Conservation (phyloP, 768 basidiomycete genomes). For the Kwoniella bestiolae region DNA sequence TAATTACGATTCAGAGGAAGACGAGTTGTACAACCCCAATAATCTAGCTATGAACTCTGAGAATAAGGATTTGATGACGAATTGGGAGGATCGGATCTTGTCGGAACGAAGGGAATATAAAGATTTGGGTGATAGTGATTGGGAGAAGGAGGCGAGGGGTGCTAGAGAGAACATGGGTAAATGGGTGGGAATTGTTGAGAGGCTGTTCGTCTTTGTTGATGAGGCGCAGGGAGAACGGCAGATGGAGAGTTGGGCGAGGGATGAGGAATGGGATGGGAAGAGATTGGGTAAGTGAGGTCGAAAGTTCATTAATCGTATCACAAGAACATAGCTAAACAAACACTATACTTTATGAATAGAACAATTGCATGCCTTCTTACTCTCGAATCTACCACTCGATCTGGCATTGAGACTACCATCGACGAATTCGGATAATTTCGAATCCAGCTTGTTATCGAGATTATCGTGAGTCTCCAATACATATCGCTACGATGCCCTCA, state of each 20-base stretch:
- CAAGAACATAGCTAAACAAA: not conserved
- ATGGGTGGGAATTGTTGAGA: conserved; percentile 41
- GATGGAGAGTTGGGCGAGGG: conserved; percentile 33
- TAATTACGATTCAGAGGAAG: conserved; percentile 56
- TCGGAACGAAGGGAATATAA: conserved; percentile 34
- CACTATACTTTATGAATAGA: conserved; percentile 22
- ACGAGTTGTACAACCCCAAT: conserved; percentile 65
- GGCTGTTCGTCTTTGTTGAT: conserved; percentile 23
- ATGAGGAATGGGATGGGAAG: conserved; percentile 28
- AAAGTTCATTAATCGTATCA: not conserved
- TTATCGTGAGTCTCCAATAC: conserved; percentile 42
- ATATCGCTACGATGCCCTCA: too few species aligned
- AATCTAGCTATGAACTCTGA: conserved; percentile 32
- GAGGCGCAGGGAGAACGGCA: not conserved
- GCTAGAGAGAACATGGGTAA: conserved; percentile 27
- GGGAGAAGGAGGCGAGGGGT: conserved; percentile 25
- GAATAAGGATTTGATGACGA: conserved; percentile 21
- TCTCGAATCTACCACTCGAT: conserved; percentile 39
- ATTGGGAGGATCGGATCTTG: conserved; percentile 47
- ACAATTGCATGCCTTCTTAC: conserved; percentile 44
- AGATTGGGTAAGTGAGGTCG: conserved; percentile 20
- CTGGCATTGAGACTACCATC: conserved; percentile 33
- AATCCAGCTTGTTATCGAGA: conserved; percentile 25
- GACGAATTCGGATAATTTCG: conserved; percentile 2
- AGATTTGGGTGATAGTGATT: conserved; percentile 20